Base-by-base conservation (phyloP, 768 basidiomycete genomes). In the Kwoniella dejecticola region DNA sequence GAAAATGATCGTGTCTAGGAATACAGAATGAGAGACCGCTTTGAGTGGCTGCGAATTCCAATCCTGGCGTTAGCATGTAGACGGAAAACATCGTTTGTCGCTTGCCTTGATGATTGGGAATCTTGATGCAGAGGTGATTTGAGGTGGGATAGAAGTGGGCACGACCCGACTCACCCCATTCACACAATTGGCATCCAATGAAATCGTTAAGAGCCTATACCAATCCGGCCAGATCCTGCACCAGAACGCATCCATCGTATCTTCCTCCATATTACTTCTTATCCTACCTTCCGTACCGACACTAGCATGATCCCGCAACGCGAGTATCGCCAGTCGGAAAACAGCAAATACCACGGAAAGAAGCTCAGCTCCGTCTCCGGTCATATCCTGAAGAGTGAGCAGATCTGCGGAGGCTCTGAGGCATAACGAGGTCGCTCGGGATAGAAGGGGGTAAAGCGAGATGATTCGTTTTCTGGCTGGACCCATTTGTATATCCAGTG, bases 1-100 rank as follows among this genome's bases (percentile, higher is more conserved):
- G 60, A 68, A 74, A 13, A 69, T 36, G 19, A 71, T 45, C 8
- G 60, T 56, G 27, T 75, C 70, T 46, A 70, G 66, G 58, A 72
- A 70, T 19, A 66, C 57, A 1, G 70, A 66, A 41, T 72, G 73
- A 0, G 63, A 44, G 3, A 69, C 59, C 2, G 69, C 64, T 45
- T 60, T 47, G 4, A 75, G 52, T 12, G 72, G 68, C 72, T 74
- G 36, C 2, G 26, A n/a, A 30, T 24, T 21, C 40, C 10, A 11
- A 30, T 29, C 13, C 23, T 19, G 10, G 45, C n/a, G n/a, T n/a
- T n/a, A n/a, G n/a, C n/a, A n/a, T n/a, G n/a, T n/a, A n/a, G n/a
- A n/a, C n/a, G n/a, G n/a, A n/a, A n/a, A n/a, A n/a, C n/a, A n/a
- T n/a, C n/a, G n/a, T n/a, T n/a, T n/a, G n/a, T 8, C 13, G 1